Percentiles rank a stretch among this genome's conserved stretches.
phyloP scores from a whole-genome alignment of 352 stramenopile species.

The Phytophthora idaei region DNA sequence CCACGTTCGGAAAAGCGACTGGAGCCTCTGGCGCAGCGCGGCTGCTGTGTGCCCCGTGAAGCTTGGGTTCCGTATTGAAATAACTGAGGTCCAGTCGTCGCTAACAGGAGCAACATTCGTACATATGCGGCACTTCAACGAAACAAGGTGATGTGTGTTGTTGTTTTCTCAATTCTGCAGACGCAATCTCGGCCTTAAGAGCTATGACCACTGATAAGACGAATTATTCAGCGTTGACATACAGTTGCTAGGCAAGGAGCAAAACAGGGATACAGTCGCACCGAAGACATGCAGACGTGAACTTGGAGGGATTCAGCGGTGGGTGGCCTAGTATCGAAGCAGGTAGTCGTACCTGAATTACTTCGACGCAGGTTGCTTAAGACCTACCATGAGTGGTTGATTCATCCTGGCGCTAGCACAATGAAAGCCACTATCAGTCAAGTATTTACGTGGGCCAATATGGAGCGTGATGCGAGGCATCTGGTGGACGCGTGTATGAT shows the following conservation, averaged over 20 bases:
- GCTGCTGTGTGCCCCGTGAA: no score
- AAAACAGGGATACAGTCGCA: background rate
- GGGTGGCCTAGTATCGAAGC: background rate
- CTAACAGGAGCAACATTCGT: no score
- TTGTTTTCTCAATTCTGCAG: no score
- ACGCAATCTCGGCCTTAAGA: no score
- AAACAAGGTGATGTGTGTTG: no score
- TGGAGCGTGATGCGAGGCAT: background rate
- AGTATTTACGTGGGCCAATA: slow-evolving; percentile 1
- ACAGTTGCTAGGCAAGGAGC: background rate
- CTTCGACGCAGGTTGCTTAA: background rate
- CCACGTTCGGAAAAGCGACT: background rate
- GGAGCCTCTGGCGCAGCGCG: no score
- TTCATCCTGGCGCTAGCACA: slow-evolving; percentile 6
- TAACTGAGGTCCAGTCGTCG: no score
- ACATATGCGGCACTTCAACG: no score
- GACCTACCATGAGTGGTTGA: slow-evolving; percentile 7
- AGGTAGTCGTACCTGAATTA: background rate
- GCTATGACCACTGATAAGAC: background rate
- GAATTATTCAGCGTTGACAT: background rate
- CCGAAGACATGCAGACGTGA: background rate
- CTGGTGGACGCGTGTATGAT: background rate
- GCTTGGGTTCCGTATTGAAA: no score
- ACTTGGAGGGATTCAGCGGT: background rate
- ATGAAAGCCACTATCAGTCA: slow-evolving; percentile 2